These are phyloP conservation scores for Fusarium citri DNA, from an alignment of 2,329 filamentous ascomycete genomes.

Conservation along the genomic window DNA sequence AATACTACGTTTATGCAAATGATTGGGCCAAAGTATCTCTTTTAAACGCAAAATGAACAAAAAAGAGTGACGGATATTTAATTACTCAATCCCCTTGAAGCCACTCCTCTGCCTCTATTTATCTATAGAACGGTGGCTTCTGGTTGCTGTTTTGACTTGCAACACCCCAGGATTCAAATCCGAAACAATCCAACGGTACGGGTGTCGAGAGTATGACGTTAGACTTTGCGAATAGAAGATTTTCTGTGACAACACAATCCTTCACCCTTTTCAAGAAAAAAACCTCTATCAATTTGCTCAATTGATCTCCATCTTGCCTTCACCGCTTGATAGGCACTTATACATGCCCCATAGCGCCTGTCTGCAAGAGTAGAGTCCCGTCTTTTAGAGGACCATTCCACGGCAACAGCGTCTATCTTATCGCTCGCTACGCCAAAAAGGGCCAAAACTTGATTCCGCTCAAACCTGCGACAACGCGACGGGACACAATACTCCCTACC, in stretches of 20 bases:
- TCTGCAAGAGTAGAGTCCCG: background rate
- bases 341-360: slow-evolving; percentile 4
- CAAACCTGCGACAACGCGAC: slow-evolving; percentile 20
- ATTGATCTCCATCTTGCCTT: slow-evolving; percentile 2
- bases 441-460: slow-evolving; percentile 31
- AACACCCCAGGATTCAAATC: slow-evolving; percentile 30
- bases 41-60: background rate
- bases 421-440: slow-evolving; percentile 26
- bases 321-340: background rate
- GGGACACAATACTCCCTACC: slow-evolving; percentile 7
- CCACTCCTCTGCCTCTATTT: background rate
- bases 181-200: slow-evolving; percentile 24
- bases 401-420: slow-evolving; percentile 14
- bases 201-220: slow-evolving; percentile 38
- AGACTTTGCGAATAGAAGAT: slow-evolving; percentile 1
- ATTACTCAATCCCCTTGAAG: background rate
- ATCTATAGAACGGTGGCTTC: background rate
- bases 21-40: background rate
- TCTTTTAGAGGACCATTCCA: background rate
- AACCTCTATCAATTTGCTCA: background rate
- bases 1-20: background rate
- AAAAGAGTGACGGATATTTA: background rate
- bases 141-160: slow-evolving; percentile 30
- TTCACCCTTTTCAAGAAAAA: background rate
- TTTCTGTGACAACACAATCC: background rate